Base-by-base conservation (phyloP, 2,329 filamentous ascomycete species). In the Alternaria metachromatica region DNA sequence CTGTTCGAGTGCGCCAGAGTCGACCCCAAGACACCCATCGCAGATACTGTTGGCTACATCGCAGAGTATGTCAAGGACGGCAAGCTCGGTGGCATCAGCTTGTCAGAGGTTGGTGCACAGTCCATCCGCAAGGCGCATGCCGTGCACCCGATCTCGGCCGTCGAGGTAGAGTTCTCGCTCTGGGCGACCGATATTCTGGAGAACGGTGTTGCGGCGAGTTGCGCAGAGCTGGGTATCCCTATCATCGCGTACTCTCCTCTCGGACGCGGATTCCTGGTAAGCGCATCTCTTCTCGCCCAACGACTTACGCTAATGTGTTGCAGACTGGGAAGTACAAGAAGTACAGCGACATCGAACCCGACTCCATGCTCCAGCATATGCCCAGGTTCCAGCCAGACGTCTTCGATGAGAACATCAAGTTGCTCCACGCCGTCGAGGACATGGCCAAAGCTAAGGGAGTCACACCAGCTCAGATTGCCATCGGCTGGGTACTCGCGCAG, bases 191-290 rank as follows among this genome's bases (percentile, higher is more conserved):
- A 88, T 25, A 85, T 88, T 49, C 76, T 89, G 6, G 76, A 84
- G 18, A 89, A 90, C 64, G 88, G 84, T 18, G 83, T 90, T 1
- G 85, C 86, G 3, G 73, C 82, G 57, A 82, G 85, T 2, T 89
- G 88, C 65, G 84, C 82, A 2, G 85, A 94, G 74, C 79, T 91
- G 49, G 81, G 84, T 50, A 93, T 95, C 63, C 89, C 90, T 0
- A 81, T 94, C 51, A 80, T 93, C n/a, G 77, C 78, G 4, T 94
- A 93, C 80, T 90, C 89, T 48, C 92, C 92, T 1, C 82, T 94
- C 0, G 89, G 91, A 5, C 82, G 87, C 25, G 88, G 88, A 1
- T 86, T 88, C 80, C 70, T 82, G 74, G 81, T 72, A 77, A 78
- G 74, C 23, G 23, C n/a, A 33, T 4, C 23, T 12, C 18, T 45